A percentile compares a stretch with the other conserved stretches of the same genome.
Evolutionary conservation across 352 stramenopile genomes (phyloP).

Genomic region (Thraustochytrium sp.): DNA sequence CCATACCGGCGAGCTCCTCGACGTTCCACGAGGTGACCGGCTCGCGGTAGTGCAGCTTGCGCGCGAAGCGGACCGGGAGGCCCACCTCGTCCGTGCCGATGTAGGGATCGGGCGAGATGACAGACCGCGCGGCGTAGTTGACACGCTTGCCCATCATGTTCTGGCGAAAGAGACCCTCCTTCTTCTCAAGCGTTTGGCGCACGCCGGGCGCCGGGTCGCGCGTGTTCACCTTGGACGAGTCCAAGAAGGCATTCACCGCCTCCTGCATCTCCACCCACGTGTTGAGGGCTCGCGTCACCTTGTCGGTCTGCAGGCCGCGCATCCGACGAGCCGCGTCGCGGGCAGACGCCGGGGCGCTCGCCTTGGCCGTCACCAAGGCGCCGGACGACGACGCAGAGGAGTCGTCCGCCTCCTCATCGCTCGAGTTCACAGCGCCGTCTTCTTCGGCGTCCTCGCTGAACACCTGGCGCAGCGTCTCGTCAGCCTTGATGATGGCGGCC

Average conservation of each 20-base stretch:
- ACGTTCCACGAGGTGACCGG: slow-evolving; percentile 97
- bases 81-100: slow-evolving; percentile 99
- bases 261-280: slow-evolving; percentile 96
- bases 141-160: slow-evolving; percentile 99
- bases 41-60: slow-evolving; percentile 94
- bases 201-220: slow-evolving; percentile 70
- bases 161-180: slow-evolving; percentile 99
- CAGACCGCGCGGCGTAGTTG: slow-evolving; percentile 96
- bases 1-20: slow-evolving; percentile 87
- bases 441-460: slow-evolving; percentile 54
- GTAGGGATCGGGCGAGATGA: slow-evolving; percentile 99
- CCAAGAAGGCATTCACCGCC: slow-evolving; percentile 77
- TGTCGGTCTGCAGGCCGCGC: slow-evolving; percentile 55
- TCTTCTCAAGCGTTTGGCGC: slow-evolving; percentile 97
- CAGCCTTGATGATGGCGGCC: slow-evolving; percentile 84
- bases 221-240: slow-evolving; percentile 66
- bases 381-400: neutral
- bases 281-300: slow-evolving; percentile 80
- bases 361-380: too few relatives aligned
- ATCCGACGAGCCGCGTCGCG: too few relatives aligned
- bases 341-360: too few relatives aligned
- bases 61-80: slow-evolving; percentile 94
- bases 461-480: slow-evolving; percentile 69
- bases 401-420: neutral
- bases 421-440: slow-evolving; percentile 36